Base-by-base conservation (phyloP, 2,329 filamentous ascomycete species). In the Colletotrichum siamense region DNA sequence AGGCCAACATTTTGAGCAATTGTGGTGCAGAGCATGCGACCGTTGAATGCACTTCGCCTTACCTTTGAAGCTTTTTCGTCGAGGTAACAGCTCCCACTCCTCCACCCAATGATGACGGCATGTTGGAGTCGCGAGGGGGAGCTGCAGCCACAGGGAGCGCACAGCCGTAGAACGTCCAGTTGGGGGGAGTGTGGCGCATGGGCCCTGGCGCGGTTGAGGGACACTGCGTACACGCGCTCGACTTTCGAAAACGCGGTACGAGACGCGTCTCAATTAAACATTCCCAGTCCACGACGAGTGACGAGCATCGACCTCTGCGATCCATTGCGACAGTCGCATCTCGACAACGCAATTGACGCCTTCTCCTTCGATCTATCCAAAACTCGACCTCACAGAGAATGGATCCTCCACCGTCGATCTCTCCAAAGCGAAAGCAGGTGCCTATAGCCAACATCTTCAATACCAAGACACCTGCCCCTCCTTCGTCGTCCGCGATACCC, bases 401-500 rank as follows among this genome's bases (percentile, higher is more conserved):
- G 85, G 85, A 87, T 79, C 70, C 44, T 15, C 74, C 59, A 30
- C 74, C 74, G n/a, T 73, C 70, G 32, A 76, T 77, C 65, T 78
- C 73, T 15, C 77, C 77, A 24, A 77, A 77, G 69, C 72, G 72
- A 39, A 77, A 78, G 67, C 84, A 83, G 73, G 81, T 83, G 39
- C 81, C 82, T 26, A 79, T 82, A 22, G 82, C 85, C 71, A 82
- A 84, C 2, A 85, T 88, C 75, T 88, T 88, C 74, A 84, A 83
- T 18, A 80, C 81, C 64, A 85, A 83, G 76, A 84, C 84, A 22
- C 79, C 82, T 24, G 80, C 81, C 28, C 82, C 84, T 57, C 84
- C 82, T 12, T 63, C 59, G 10, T 87, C 88, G 5, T 92, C 94
- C 67, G 90, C 91, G 57, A 92, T 97, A 77, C 95, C 95, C 6